Conservation (phyloP, 148 eudicot species). For the Amaranthus palmeri region DNA sequence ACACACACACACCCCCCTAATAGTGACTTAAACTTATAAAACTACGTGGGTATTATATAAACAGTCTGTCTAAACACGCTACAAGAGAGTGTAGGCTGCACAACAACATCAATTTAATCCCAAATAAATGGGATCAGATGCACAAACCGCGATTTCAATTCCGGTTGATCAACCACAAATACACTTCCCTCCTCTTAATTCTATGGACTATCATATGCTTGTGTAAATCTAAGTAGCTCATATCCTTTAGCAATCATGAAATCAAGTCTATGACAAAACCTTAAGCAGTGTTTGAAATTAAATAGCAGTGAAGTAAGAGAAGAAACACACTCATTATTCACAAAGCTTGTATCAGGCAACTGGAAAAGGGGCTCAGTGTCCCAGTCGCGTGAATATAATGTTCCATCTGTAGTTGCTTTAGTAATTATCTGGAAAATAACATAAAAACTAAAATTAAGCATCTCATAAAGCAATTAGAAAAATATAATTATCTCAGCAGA, state of each 20-base stretch:
- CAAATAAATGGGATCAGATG: too few relatives aligned
- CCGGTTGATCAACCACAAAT: too few relatives aligned
- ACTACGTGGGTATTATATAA: not conserved
- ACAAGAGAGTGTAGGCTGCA: not conserved
- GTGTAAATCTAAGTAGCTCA: slow-evolving; percentile 8
- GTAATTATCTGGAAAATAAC: slow-evolving; percentile 56
- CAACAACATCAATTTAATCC: too few relatives aligned
- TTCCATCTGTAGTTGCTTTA: slow-evolving; percentile 81
- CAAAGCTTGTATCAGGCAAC: slow-evolving; percentile 44
- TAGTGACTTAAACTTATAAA: not conserved
- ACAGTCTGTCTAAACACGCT: not conserved
- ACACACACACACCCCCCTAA: not conserved
- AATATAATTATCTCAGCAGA: not conserved
- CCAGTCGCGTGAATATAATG: slow-evolving; percentile 80
- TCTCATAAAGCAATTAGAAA: not conserved
- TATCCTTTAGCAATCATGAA: slow-evolving; percentile 4
- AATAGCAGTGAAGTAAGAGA: not conserved
- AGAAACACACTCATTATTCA: slow-evolving; percentile 54
- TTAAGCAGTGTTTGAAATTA: not conserved
- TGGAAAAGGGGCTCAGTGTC: slow-evolving; percentile 92
- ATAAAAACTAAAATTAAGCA: not conserved
- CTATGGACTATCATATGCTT: too few relatives aligned
- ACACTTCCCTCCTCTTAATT: too few relatives aligned
- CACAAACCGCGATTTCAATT: too few relatives aligned
- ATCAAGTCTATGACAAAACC: slow-evolving; percentile 2